These are phyloP conservation scores for Thinopyrum elongatum DNA, from an alignment of 176 grass and related monocot species.

Conservation along the genomic window DNA sequence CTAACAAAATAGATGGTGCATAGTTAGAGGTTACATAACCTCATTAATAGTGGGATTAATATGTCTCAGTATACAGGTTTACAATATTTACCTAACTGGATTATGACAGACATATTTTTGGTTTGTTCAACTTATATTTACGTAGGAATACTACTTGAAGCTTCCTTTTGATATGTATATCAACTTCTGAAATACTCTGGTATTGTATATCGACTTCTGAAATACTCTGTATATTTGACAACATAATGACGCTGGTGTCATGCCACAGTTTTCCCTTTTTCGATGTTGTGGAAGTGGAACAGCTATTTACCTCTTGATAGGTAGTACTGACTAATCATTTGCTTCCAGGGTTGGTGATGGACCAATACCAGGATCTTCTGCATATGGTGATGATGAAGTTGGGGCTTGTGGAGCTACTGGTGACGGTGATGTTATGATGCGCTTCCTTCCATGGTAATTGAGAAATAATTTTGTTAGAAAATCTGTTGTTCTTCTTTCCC, in stretches of 20 bases:
- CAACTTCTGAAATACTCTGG: not conserved
- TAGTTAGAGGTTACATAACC: not conserved
- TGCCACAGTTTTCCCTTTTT: not conserved
- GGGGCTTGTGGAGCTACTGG: conserved; percentile 92
- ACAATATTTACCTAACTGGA: not conserved
- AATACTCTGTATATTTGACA: not conserved
- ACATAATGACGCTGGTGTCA: not conserved
- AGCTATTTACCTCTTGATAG: conserved; percentile 7
- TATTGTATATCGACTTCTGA: not conserved
- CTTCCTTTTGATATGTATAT: not conserved
- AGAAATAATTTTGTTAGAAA: not conserved
- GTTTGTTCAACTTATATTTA: not conserved
- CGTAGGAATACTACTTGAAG: not conserved
- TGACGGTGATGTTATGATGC: conserved; percentile 99
- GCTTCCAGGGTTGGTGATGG: conserved; percentile 90
- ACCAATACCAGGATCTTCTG: conserved; percentile 80
- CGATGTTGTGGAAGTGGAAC: not conserved
- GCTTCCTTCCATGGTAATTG: conserved; percentile 87
- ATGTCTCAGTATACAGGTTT: not conserved
- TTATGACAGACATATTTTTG: not conserved
- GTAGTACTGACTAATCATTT: conserved; percentile 13
- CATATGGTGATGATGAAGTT: conserved; percentile 85
- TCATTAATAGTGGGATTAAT: not conserved
- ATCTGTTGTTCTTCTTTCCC: not conserved
- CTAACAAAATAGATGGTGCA: not conserved